Evolutionary conservation across 1,284 basidiomycete genomes (phyloP).

Genomic region (Anthracocystis panici-leucophaei): DNA sequence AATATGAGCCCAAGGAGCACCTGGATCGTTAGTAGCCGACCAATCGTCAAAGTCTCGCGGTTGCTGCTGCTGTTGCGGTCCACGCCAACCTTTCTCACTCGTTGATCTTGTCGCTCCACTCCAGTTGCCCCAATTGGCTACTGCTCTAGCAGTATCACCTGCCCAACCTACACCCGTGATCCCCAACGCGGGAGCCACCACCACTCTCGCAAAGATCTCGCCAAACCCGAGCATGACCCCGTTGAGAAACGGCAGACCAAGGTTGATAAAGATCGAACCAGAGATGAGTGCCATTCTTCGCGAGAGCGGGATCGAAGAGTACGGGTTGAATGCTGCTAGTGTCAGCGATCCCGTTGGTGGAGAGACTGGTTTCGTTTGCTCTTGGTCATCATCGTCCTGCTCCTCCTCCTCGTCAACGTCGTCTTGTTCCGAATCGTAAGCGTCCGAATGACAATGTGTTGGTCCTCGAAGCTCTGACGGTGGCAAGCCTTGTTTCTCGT

Average conservation of each 20-base stretch:
- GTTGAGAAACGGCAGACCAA: conserved; percentile 93
- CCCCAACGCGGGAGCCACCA: conserved; percentile 73
- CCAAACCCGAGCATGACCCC: conserved; percentile 98
- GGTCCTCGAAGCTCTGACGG: conserved; percentile 17
- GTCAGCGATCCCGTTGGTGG: conserved; percentile 64
- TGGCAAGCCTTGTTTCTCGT: conserved; percentile 34
- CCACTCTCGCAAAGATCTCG: conserved; percentile 93
- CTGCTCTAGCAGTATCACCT: conserved; percentile 37
- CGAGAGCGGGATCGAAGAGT: conserved; percentile 39
- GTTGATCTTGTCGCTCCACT: not conserved
- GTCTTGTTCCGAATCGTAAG: conserved; percentile 12
- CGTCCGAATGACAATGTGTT: conserved; percentile 6
- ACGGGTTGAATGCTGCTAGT: conserved; percentile 57
- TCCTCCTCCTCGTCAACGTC: conserved; percentile 10
- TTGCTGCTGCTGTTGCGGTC: conserved; percentile 16
- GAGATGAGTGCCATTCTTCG: conserved; percentile 72
- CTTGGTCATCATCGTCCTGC: not conserved
- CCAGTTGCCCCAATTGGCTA: conserved; percentile 38
- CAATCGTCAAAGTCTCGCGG: conserved; percentile 40
- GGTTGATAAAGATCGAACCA: conserved; percentile 88
- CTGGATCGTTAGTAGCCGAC: conserved; percentile 24
- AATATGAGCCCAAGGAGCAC: conserved; percentile 5
- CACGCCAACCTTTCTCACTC: conserved; percentile 8
- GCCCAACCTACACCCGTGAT: conserved; percentile 46
- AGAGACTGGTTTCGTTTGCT: conserved; percentile 14